These are phyloP conservation scores for Abrus pulchellus DNA, from an alignment of 306 rosid genomes.

Conservation along the genomic window DNA sequence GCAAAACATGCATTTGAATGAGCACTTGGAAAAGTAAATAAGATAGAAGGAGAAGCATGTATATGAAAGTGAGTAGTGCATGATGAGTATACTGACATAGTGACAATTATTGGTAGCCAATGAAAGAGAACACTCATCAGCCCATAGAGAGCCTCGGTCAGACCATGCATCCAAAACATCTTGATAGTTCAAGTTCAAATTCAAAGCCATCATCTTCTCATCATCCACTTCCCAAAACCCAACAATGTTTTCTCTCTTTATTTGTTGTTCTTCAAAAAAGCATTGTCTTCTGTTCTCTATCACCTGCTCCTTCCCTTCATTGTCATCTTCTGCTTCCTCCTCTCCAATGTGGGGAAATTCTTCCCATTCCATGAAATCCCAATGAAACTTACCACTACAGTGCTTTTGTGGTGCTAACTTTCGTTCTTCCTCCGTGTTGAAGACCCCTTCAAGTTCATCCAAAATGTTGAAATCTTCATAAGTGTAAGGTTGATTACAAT, in stretches of 20 bases:
- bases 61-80: background rate
- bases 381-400: constrained; percentile 49
- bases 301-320: background rate
- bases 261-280: constrained; percentile 4
- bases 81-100: constrained; percentile 63
- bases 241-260: constrained; percentile 56
- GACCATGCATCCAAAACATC: constrained; percentile 92
- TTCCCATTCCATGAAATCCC: constrained; percentile 78
- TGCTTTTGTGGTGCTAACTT: background rate
- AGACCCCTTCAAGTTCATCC: constrained; percentile 61
- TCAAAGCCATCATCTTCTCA: constrained; percentile 58
- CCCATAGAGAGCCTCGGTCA: constrained; percentile 77
- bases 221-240: constrained; percentile 67
- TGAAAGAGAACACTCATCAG: constrained; percentile 65
- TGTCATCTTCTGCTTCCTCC: constrained; percentile 30
- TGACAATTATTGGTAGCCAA: constrained; percentile 47
- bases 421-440: constrained; percentile 52
- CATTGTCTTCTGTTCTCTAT: constrained; percentile 36
- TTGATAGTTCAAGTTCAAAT: constrained; percentile 82
- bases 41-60: background rate
- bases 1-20: background rate
- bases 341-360: constrained; percentile 49
- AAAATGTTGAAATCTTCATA: constrained; percentile 56
- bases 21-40: background rate
- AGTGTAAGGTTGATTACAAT: constrained; percentile 33